Conservation (phyloP, 1,284 basidiomycete genomes). For the Cryptococcus sp. region DNA sequence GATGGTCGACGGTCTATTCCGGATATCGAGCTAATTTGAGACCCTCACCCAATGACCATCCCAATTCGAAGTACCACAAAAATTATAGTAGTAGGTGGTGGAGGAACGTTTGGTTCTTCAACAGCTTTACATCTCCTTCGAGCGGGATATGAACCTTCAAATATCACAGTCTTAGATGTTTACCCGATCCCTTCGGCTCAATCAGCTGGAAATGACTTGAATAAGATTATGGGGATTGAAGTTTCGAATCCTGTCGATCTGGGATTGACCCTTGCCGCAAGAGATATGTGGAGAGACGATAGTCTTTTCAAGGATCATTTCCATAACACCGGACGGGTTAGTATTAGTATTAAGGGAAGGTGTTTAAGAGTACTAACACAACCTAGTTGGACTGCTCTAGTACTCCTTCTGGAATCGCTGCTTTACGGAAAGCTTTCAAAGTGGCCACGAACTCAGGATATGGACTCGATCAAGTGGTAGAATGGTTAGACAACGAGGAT, state of each 20-base stretch:
- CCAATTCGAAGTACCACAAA: constrained; percentile 3
- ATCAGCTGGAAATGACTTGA: constrained; percentile 42
- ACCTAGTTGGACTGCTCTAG: constrained; percentile 8
- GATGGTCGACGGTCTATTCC: too few relatives aligned
- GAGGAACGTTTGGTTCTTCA: constrained; percentile 41
- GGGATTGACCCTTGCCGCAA: constrained; percentile 13
- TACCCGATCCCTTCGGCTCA: constrained; percentile 35
- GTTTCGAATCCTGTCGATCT: constrained; percentile 9
- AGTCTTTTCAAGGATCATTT: constrained; percentile 32
- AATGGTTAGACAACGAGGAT: constrained; percentile 30
- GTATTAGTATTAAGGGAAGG: background rate
- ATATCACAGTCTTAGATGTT: constrained; percentile 37
- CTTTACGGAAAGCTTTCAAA: constrained; percentile 18
- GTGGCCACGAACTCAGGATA: background rate
- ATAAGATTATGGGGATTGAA: constrained; percentile 33
- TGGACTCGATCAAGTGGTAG: constrained; percentile 11
- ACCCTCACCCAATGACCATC: background rate
- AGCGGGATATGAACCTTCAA: constrained; percentile 27
- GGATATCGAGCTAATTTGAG: too few relatives aligned
- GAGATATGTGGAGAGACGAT: constrained; percentile 39
- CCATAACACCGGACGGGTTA: constrained; percentile 27
- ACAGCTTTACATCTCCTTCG: constrained; percentile 42
- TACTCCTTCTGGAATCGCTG: constrained; percentile 6
- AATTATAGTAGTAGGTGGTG: constrained; percentile 39
- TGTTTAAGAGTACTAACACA: background rate